A percentile compares a stretch with the other conserved stretches of the same genome.
phyloP scores from a whole-genome alignment of 139 green algal species.

The Desmodesmus armatus region DNA sequence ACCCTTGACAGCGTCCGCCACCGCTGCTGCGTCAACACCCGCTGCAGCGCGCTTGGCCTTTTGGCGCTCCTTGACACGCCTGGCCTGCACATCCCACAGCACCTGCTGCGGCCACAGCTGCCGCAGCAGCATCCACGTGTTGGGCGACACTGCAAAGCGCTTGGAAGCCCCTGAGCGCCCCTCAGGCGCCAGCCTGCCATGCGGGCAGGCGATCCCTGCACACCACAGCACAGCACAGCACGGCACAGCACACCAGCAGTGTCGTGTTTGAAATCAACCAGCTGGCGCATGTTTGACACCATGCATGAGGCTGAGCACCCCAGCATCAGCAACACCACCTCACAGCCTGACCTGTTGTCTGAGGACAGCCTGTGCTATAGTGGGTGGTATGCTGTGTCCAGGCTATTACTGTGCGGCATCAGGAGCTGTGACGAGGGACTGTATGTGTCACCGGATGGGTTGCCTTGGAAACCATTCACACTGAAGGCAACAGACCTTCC shows the following conservation, averaged over 20 bases:
- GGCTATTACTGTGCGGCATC: too few relatives aligned
- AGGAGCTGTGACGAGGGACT: too few relatives aligned
- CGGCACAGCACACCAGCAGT: not conserved
- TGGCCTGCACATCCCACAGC: constrained; percentile 22
- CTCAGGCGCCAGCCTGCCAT: constrained; percentile 67
- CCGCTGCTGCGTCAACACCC: not conserved
- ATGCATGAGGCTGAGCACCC: too few relatives aligned
- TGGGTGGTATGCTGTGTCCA: too few relatives aligned
- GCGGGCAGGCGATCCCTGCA: constrained; percentile 65
- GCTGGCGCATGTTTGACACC: too few relatives aligned
- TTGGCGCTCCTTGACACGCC: constrained; percentile 14
- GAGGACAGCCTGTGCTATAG: too few relatives aligned
- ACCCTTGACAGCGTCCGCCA: not conserved
- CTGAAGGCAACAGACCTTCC: too few relatives aligned
- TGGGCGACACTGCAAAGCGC: constrained; percentile 53
- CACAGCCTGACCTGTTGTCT: too few relatives aligned
- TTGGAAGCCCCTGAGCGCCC: constrained; percentile 21
- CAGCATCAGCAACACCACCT: too few relatives aligned
- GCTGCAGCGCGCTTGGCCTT: constrained; percentile 22
- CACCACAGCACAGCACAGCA: constrained; percentile 31
- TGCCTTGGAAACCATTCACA: too few relatives aligned
- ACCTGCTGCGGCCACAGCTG: constrained; percentile 55
- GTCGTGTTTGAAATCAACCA: too few relatives aligned
- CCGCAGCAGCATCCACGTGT: constrained; percentile 62
- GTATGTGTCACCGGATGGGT: too few relatives aligned